phyloP scores from a whole-genome alignment of 352 stramenopile species.

The Elongisporangium undulatum region DNA sequence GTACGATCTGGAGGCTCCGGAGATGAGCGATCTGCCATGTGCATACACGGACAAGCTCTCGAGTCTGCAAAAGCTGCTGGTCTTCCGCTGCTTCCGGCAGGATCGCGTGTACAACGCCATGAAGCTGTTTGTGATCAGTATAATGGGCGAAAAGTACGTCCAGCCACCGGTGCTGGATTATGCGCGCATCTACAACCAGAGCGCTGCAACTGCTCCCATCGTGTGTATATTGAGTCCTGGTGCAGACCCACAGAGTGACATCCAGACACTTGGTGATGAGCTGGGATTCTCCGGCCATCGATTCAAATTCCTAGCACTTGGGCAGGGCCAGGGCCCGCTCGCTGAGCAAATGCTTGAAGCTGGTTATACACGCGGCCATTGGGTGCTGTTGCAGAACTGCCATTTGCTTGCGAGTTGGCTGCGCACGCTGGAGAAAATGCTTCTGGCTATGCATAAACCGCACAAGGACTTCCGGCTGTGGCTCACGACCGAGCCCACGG shows the following conservation, averaged over 20 bases:
- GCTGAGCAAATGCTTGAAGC: slow-evolving; percentile 94
- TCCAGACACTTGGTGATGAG: slow-evolving; percentile 91
- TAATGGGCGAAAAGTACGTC: slow-evolving; percentile 93
- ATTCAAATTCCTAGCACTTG: slow-evolving; percentile 94
- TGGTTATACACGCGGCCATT: slow-evolving; percentile 80
- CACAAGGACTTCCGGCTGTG: slow-evolving; percentile 95
- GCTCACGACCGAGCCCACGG: slow-evolving; percentile 94
- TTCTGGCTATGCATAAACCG: slow-evolving; percentile 88
- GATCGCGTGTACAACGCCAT: slow-evolving; percentile 96
- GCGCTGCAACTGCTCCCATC: slow-evolving; percentile 81
- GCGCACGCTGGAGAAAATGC: slow-evolving; percentile 90
- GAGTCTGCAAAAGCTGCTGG: slow-evolving; percentile 87
- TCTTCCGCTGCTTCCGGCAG: slow-evolving; percentile 93
- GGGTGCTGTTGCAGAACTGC: slow-evolving; percentile 95
- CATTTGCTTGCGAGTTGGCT: slow-evolving; percentile 94
- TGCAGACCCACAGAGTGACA: slow-evolving; percentile 93
- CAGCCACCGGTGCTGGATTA: slow-evolving; percentile 95
- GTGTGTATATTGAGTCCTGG: slow-evolving; percentile 95
- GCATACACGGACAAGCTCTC: slow-evolving; percentile 74
- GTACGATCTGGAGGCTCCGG: slow-evolving; percentile 93
- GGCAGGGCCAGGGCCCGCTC: slow-evolving; percentile 92
- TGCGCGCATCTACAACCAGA: slow-evolving; percentile 90
- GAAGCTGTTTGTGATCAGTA: slow-evolving; percentile 91
- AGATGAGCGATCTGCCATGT: slow-evolving; percentile 78
- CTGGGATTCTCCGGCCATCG: slow-evolving; percentile 86